Evolutionary conservation across 140 eudicot species (phyloP).

Genomic region (Bidens hawaiensis): DNA sequence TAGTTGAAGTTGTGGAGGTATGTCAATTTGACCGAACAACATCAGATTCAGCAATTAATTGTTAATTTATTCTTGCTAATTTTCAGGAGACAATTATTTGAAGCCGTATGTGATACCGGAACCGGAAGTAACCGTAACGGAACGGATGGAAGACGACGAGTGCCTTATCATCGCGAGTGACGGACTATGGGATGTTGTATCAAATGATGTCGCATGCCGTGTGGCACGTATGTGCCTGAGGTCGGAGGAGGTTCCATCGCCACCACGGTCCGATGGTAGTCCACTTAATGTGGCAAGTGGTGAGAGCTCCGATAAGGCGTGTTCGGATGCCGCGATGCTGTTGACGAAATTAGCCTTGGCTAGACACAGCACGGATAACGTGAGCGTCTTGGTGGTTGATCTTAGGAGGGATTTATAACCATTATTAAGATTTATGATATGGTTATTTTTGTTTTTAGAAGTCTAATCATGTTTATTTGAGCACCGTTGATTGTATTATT

Average conservation of each 20-base stretch:
- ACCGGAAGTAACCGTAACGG: conserved; percentile 91
- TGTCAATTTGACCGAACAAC: no score
- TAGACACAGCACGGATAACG: conserved; percentile 71
- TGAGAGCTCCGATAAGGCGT: conserved; percentile 84
- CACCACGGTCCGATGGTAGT: conserved; percentile 47
- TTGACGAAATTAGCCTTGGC: conserved; percentile 91
- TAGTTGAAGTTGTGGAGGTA: no score
- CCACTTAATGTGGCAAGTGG: conserved; percentile 36
- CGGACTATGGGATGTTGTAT: conserved; percentile 92
- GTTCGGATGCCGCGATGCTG: conserved; percentile 80
- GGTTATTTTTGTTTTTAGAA: neutral
- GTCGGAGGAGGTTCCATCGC: conserved; percentile 39
- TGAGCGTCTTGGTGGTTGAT: conserved; percentile 86
- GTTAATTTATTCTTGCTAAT: neutral
- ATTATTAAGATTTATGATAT: neutral
- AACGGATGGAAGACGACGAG: conserved; percentile 70
- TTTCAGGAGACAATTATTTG: conserved; percentile 68
- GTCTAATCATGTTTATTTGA: neutral
- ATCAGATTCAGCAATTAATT: neutral
- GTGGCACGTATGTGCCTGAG: conserved; percentile 85
- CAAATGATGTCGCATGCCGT: conserved; percentile 77
- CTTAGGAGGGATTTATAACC: conserved; percentile 35
- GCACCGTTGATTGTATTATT: neutral
- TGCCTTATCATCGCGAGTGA: conserved; percentile 82
- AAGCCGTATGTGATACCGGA: conserved; percentile 91